These are phyloP conservation scores for Microcos paniculata DNA, from an alignment of 345 rosid species.

Conservation along the genomic window DNA sequence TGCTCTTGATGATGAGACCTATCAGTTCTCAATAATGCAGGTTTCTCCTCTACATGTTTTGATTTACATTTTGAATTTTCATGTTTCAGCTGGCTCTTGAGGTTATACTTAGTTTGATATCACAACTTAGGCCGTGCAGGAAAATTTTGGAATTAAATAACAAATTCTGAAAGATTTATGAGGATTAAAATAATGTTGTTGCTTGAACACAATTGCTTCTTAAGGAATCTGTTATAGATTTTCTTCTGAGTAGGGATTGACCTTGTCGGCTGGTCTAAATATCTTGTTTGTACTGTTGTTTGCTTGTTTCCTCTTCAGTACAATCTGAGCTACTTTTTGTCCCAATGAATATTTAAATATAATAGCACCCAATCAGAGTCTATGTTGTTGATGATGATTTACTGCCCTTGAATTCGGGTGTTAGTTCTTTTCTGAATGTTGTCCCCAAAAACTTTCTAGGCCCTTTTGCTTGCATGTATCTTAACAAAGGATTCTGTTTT, in stretches of 20 bases:
- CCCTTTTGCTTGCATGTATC: background rate
- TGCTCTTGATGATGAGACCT: conserved; percentile 87
- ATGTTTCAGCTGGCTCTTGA: background rate
- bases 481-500: conserved; percentile 13
- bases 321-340: conserved; percentile 1
- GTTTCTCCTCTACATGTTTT: conserved; percentile 32
- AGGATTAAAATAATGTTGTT: background rate
- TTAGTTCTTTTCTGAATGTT: conserved; percentile 6
- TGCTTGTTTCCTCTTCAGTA: background rate
- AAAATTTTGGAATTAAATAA: background rate
- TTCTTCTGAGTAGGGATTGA: background rate
- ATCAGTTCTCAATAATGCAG: conserved; percentile 69
- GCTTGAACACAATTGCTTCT: background rate
- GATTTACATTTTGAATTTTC: background rate
- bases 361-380: background rate
- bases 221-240: background rate
- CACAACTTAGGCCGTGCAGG: background rate
- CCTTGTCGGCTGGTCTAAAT: background rate
- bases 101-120: background rate
- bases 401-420: conserved; percentile 6
- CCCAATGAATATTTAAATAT: background rate
- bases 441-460: background rate
- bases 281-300: conserved; percentile 3
- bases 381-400: background rate
- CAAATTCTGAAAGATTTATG: background rate